A percentile compares a stretch with the other conserved stretches of the same genome.
These are phyloP conservation scores for Lipomyces yarrowii DNA, from an alignment of 1,139 yeast species.

Conservation along the genomic window DNA sequence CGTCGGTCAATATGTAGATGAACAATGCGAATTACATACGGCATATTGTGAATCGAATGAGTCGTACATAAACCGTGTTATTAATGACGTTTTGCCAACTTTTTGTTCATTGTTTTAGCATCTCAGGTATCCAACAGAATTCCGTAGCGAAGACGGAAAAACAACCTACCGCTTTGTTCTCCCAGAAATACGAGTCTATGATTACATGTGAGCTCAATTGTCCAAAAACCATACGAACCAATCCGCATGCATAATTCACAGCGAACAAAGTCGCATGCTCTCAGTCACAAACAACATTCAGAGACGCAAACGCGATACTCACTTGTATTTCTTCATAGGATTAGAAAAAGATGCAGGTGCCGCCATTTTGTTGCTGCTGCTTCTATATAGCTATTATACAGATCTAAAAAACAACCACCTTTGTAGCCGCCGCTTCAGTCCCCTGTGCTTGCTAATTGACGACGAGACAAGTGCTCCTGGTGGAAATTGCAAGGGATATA, in stretches of 20 bases:
- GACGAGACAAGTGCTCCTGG: not conserved
- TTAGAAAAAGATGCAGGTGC: constrained; percentile 27
- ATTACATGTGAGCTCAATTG: constrained; percentile 37
- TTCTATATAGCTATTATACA: not conserved
- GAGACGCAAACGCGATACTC: constrained; percentile 31
- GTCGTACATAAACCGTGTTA: constrained; percentile 96
- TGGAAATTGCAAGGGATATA: not conserved
- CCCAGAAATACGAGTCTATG: constrained; percentile 88
- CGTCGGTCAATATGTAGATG: not conserved
- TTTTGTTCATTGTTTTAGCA: constrained; percentile 28
- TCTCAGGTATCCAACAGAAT: not conserved
- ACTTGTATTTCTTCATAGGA: constrained; percentile 46
- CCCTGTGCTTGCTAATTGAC: not conserved
- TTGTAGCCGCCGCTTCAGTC: not conserved
- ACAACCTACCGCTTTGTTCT: constrained; percentile 80
- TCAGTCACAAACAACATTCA: not conserved
- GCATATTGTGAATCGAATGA: constrained; percentile 96
- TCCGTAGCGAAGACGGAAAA: not conserved
- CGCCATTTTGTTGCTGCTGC: constrained; percentile 12
- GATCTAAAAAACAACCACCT: not conserved
- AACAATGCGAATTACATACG: constrained; percentile 24
- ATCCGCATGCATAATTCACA: not conserved
- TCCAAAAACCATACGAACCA: not conserved
- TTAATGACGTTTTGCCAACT: constrained; percentile 93
- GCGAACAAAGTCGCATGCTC: not conserved